A percentile compares a stretch with the other conserved stretches of the same genome.
phyloP scores from a whole-genome alignment of 805 yeast genomes.

The Phaffomyces thermotolerans region DNA sequence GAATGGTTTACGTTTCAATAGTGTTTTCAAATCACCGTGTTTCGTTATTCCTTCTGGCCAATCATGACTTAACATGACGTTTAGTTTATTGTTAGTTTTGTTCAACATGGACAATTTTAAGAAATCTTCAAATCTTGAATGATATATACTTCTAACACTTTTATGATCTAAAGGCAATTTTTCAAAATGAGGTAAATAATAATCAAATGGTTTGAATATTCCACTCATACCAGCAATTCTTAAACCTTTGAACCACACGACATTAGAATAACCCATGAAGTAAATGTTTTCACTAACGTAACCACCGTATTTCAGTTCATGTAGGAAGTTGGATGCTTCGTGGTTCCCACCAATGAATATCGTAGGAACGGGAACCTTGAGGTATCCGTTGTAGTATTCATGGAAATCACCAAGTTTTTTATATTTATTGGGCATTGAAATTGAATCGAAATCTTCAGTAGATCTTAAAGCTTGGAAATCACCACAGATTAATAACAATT shows the following conservation, averaged over 20 bases:
- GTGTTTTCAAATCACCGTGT: constrained; percentile 46
- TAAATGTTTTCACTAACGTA: constrained; percentile 88
- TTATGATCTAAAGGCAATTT: constrained; percentile 40
- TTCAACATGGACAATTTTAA: constrained; percentile 40
- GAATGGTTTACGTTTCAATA: constrained; percentile 57
- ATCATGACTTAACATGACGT: constrained; percentile 75
- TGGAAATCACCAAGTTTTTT: constrained; percentile 72
- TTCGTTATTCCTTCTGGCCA: constrained; percentile 84
- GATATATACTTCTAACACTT: constrained; percentile 57
- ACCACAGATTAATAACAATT: constrained; percentile 74
- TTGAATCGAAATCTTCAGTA: constrained; percentile 52
- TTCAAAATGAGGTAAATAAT: constrained; percentile 34
- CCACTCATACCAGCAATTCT: constrained; percentile 83
- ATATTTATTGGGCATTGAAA: constrained; percentile 78
- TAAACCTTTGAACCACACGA: constrained; percentile 67
- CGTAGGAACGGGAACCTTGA: constrained; percentile 67
- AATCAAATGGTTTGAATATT: constrained; percentile 54
- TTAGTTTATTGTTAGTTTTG: constrained; percentile 26
- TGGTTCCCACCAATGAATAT: constrained; percentile 93
- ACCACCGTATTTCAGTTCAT: constrained; percentile 77
- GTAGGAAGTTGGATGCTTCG: constrained; percentile 75
- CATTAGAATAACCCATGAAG: constrained; percentile 73
- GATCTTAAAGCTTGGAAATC: constrained; percentile 83
- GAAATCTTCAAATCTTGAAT: constrained; percentile 52
- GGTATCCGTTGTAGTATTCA: constrained; percentile 54